These are phyloP conservation scores for Penicillium sp. DNA, from an alignment of 2,329 filamentous ascomycete species.

Conservation along the genomic window DNA sequence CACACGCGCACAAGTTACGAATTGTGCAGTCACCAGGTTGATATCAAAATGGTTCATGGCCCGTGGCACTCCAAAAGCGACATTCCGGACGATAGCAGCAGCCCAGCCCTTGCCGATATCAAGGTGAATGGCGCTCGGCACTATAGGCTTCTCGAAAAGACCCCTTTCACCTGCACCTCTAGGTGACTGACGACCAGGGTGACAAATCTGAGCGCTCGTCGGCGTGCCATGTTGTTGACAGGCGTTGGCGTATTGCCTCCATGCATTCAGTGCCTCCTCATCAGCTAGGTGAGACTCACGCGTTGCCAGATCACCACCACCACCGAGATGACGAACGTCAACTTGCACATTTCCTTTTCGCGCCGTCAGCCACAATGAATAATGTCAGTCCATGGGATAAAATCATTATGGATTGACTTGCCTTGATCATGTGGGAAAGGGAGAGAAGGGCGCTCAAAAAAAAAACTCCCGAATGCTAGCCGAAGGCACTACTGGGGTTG, in stretches of 20 bases:
- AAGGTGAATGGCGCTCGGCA: slow-evolving; percentile 33
- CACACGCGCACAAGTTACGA: slow-evolving; percentile 54
- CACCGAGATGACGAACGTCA: neutral
- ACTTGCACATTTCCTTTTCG: neutral
- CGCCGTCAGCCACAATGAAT: no score
- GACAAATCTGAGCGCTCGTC: slow-evolving; percentile 42
- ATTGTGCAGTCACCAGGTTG: slow-evolving; percentile 52
- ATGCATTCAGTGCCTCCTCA: slow-evolving; percentile 4
- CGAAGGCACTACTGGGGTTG: neutral
- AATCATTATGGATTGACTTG: neutral
- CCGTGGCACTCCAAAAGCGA: slow-evolving; percentile 52
- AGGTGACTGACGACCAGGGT: slow-evolving; percentile 43
- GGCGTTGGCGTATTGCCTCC: slow-evolving; percentile 7
- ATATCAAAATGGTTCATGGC: slow-evolving; percentile 60
- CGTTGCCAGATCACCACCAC: slow-evolving; percentile 1
- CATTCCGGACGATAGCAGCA: slow-evolving; percentile 30
- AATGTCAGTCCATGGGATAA: neutral
- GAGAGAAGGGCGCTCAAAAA: neutral
- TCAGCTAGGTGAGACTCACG: neutral
- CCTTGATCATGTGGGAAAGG: neutral
- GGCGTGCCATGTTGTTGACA: slow-evolving; percentile 35
- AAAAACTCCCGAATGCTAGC: neutral
- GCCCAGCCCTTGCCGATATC: slow-evolving; percentile 36
- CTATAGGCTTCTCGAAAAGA: slow-evolving; percentile 21
- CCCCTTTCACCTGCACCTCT: slow-evolving; percentile 34